Base-by-base conservation (phyloP, 2,329 filamentous ascomycete species). In the Passalora sequoiae region DNA sequence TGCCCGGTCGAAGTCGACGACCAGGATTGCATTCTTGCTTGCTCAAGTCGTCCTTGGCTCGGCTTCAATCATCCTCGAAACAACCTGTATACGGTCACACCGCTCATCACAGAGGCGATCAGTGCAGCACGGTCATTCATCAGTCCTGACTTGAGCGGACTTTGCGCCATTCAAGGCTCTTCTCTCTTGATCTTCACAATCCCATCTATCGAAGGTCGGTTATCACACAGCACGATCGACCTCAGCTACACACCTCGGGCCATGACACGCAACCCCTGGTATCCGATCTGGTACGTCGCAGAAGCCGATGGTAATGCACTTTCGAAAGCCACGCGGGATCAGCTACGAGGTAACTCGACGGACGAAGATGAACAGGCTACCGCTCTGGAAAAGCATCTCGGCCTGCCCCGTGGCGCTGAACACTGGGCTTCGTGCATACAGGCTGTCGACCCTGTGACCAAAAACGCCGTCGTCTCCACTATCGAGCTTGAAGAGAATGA, bases 101-200 rank as follows among this genome's bases (percentile, higher is more conserved):
- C 94, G 0, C 70, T 99, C 21, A 87, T 56, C 30, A 55, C 54
- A 59, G 81, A 84, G 40, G 82, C 84, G 29, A 77, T 98, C 20
- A 89, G 95, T 65, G 96, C 88, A 74, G 89, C 86, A 3, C 95
- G 89, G 84, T 95, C 92, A 58, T 97, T 98, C 62, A 91, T 86
- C 65, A 95, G 89, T 61, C 88, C 95, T 63, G 86, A 95, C 65
- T 58, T 61, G 43, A 37, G 44, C 10, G 58, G 53, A 13, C 42
- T 58, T 69, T 64, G 77, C 57, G 52, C 54, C 3, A 54, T 60
- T 6, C 57, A 60, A 39, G 54, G 53, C 9, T 49, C 46, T 10
- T 54, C 51, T 17, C 50, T 60, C 15, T 41, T 60, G 16, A 96
- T 97, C 48, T 96, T 97, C 63, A 86, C 86, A 0, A 84, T 61